Evolutionary conservation across 2,329 filamentous ascomycete genomes (phyloP), one percentile per base, ranked within the genome.

Genomic region (Alternaria ethzedia): DNA sequence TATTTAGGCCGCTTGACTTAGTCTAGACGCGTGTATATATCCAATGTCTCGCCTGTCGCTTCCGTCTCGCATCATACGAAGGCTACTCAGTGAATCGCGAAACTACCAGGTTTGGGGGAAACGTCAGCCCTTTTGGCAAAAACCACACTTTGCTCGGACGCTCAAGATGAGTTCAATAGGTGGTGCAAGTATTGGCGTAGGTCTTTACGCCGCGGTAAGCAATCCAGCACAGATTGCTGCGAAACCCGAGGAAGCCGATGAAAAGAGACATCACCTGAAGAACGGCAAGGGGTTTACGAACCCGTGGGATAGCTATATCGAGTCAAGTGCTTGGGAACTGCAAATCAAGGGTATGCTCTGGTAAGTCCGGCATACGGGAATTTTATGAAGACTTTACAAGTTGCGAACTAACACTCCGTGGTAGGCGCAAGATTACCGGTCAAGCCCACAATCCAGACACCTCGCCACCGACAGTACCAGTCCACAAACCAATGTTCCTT

Each of bases 401-500:
- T 20, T 12, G 15, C n/a, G 15, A 8, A 52, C 28, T 36, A 12
- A 59, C 28, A 54, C 43, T n/a, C 17, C 6, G 23, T 47, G 17
- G 56, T 49, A 82, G 83, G 71, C 82, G 86, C 65, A 80, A 79
- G 49, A 51, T 89, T 9, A 81, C 76, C 3, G 87, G 88, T 25
- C 79, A 84, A 67, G 76, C 74, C 6, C 86, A 87, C 51, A 73
- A 63, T 1, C 90, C 91, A 26, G 85, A 92, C 73, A 89, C 89
- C 8, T 86, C 86, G 10, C 86, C 86, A 23, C 88, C 90, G 10
- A 89, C 89, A 0, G 88, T 96, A 11, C 82, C 87, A 3, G 87
- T 95, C 17, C 86, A 85, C 59, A 87, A 86, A 65, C 92, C 93
- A 0, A 74, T 83, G 5, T 95, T 95, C 79, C 84, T 92, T 10